Evolutionary conservation across 257 asterid species (phyloP).

Genomic region (Coffea eugenioides): DNA sequence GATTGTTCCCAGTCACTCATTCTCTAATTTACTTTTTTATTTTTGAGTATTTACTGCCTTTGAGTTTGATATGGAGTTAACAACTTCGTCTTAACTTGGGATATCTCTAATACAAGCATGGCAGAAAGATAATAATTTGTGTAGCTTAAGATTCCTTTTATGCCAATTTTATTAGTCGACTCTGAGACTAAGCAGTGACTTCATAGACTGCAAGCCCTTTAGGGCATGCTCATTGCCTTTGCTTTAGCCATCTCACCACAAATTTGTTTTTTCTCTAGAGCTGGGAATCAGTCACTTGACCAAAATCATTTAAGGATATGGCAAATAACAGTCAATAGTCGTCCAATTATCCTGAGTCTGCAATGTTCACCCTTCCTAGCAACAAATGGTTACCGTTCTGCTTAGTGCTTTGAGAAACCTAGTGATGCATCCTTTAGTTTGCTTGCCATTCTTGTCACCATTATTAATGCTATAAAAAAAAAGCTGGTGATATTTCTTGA

Average conservation of each 20-base stretch:
- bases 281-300: background rate
- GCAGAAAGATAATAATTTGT: background rate
- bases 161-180: background rate
- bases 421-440: background rate
- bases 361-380: background rate
- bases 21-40: too few species aligned
- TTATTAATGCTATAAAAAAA: background rate
- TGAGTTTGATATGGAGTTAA: slow-evolving; percentile 1
- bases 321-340: background rate
- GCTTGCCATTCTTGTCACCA: background rate
- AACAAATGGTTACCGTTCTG: background rate
- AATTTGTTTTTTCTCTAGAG: background rate
- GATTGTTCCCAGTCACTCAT: background rate
- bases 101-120: background rate
- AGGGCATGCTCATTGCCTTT: slow-evolving; percentile 4
- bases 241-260: background rate
- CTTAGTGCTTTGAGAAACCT: background rate
- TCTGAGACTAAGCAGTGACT: background rate
- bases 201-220: background rate
- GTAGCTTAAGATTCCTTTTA: background rate
- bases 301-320: background rate
- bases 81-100: background rate
- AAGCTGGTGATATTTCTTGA: background rate
- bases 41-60: background rate
- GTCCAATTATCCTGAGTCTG: background rate